These are phyloP conservation scores for Drechslerella dactyloides DNA, from an alignment of 2,329 filamentous ascomycete species.

Conservation along the genomic window DNA sequence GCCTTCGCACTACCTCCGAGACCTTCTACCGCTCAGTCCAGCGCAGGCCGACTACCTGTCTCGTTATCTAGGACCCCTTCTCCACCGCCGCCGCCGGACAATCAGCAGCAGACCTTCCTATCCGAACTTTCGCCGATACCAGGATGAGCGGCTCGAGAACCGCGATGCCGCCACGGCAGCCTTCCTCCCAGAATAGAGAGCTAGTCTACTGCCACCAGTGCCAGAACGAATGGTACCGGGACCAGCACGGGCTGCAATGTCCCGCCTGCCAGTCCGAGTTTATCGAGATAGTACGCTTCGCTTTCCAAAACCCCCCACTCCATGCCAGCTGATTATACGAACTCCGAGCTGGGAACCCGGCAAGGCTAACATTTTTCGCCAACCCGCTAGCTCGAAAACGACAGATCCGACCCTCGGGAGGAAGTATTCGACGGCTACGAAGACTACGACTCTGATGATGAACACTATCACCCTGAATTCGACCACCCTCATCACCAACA, in stretches of 20 bases:
- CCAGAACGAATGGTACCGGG: slow-evolving; percentile 77
- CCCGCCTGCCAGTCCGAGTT: slow-evolving; percentile 78
- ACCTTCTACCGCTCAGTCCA: background rate
- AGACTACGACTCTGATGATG: slow-evolving; percentile 12
- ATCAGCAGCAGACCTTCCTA: slow-evolving; percentile 2
- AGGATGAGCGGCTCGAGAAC: slow-evolving; percentile 34
- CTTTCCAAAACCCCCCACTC: slow-evolving; percentile 1
- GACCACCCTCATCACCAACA: slow-evolving; percentile 14
- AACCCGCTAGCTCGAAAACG: slow-evolving; percentile 36
- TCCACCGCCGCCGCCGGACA: background rate
- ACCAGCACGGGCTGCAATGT: slow-evolving; percentile 73
- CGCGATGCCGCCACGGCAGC: slow-evolving; percentile 25
- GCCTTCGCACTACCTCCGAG: background rate
- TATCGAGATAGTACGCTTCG: slow-evolving; percentile 77
- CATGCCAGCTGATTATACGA: background rate
- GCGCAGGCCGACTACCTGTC: background rate
- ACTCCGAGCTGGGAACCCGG: background rate
- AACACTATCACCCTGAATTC: slow-evolving; percentile 15
- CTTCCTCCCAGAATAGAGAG: slow-evolving; percentile 62
- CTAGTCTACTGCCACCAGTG: slow-evolving; percentile 88
- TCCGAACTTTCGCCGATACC: background rate
- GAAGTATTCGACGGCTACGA: slow-evolving; percentile 1
- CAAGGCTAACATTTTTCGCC: slow-evolving; percentile 11
- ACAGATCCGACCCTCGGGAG: slow-evolving; percentile 27
- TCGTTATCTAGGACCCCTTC: background rate